Evolutionary conservation across 495 filamentous ascomycete genomes (phyloP), one percentile per base, ranked within the genome.

Genomic region (Opeltia flavorubescens): DNA sequence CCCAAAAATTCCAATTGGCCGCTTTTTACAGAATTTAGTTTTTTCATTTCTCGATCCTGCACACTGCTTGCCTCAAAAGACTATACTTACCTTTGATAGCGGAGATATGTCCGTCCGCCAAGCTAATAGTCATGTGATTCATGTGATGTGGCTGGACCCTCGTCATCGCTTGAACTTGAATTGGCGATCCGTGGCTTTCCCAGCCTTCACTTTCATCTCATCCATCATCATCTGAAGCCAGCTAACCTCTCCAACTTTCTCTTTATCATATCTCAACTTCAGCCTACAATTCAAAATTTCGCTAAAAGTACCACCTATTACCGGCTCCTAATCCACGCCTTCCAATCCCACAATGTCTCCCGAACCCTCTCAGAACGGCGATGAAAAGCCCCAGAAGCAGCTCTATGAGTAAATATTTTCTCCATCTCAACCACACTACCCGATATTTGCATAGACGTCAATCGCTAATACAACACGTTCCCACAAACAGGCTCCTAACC

Each of bases 401-500:
- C 56, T 59, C 25, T 48, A 59, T 41, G 45, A 59, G 56, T 58
- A 51, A 8, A 18, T 1, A 21, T 33, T 20, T 20, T 27, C 1
- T 18, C 2, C 26, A 7, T 7, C 11, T n/a, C 25, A 25, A 2
- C 17, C n/a, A n/a, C n/a, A n/a, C n/a, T 31, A 6, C 23, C 2
- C 21, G 33, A 44, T 9, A 15, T 34, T 17, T 4, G 20, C 34
- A 11, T 41, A 8, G 15, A 13, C 15, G 24, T 13, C 27, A n/a
- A 36, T 42, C 46, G 11, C 49, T 12, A 44, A 50, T 48, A 55
- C 38, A 56, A 36, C 3, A 24, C 5, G 28, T 30, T 12, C 15
- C 46, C 25, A 11, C 50, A 69, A 65, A 55, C 44, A 38, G 33
- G 15, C 67, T 72, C 53, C 65, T 72, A 52, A 61, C 65, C 51